Conservation (phyloP, 23 red algal species). For the Gracilaria gracilis region DNA sequence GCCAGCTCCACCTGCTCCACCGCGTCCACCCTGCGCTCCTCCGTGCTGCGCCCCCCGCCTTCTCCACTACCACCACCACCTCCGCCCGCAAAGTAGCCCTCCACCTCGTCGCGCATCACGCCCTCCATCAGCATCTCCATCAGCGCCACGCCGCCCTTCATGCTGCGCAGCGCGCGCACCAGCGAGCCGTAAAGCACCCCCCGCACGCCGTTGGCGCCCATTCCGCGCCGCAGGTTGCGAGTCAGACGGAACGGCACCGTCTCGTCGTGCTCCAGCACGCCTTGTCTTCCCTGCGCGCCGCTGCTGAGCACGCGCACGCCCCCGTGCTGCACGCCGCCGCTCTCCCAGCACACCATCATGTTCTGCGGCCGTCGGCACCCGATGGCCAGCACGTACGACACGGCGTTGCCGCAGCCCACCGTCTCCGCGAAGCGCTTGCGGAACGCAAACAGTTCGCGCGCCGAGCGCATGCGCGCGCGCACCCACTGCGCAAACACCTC, state of each 20-base stretch:
- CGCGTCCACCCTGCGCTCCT: constrained; percentile 23
- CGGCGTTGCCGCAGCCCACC: constrained; percentile 62
- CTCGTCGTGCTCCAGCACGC: constrained; percentile 88
- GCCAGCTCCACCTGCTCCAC: constrained; percentile 39
- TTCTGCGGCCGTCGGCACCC: constrained; percentile 85
- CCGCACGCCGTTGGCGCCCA: constrained; percentile 66
- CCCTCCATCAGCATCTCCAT: constrained; percentile 48
- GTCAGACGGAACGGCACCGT: constrained; percentile 96
- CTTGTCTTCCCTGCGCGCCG: not conserved
- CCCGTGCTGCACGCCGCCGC: constrained; percentile 67
- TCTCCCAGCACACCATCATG: constrained; percentile 76
- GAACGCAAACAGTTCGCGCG: constrained; percentile 52
- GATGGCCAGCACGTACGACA: constrained; percentile 76
- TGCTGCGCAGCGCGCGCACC: constrained; percentile 63
- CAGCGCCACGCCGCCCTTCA: constrained; percentile 54
- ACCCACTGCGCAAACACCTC: constrained; percentile 66
- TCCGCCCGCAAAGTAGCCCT: not conserved
- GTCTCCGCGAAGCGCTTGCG: constrained; percentile 85
- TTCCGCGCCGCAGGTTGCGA: constrained; percentile 77
- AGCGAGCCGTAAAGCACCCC: constrained; percentile 78
- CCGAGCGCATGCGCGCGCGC: constrained; percentile 31
- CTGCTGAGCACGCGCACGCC: constrained; percentile 65
- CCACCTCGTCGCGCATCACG: constrained; percentile 79
- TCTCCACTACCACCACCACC: not conserved
- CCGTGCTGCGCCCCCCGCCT: constrained; percentile 31